Conservation (phyloP, 495 filamentous ascomycete genomes). For the Penicillium tannophilum region DNA sequence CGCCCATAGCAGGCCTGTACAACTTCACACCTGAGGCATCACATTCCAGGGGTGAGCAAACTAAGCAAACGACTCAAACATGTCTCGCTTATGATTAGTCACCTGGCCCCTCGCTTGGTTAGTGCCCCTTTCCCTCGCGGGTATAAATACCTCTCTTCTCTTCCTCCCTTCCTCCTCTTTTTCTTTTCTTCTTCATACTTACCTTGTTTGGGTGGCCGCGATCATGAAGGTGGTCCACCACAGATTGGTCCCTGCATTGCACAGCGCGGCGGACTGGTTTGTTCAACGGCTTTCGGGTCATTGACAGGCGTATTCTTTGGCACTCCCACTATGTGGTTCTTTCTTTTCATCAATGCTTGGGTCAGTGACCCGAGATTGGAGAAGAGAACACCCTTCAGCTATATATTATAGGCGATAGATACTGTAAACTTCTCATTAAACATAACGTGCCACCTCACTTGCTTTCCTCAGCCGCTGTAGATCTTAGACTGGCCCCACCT, state of each 20-base stretch:
- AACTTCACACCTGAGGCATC: background rate
- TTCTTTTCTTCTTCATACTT: conserved; percentile 69
- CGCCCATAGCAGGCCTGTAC: background rate
- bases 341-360: conserved; percentile 56
- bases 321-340: conserved; percentile 46
- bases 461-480: background rate
- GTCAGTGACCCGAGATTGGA: conserved; percentile 51
- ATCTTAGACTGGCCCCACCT: background rate
- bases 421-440: no score
- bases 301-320: conserved; percentile 71
- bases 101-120: conserved; percentile 28
- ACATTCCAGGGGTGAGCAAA: background rate
- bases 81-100: conserved; percentile 4
- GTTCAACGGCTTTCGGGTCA: conserved; percentile 66
- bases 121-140: conserved; percentile 26
- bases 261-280: conserved; percentile 63
- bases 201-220: conserved; percentile 68
- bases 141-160: conserved; percentile 31
- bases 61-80: background rate
- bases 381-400: conserved; percentile 37
- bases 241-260: conserved; percentile 68
- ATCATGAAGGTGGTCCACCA: conserved; percentile 63
- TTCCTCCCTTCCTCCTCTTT: conserved; percentile 33
- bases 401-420: no score
- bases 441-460: background rate